Conservation (phyloP, 495 filamentous ascomycete genomes). For the Aspergillus wentii region DNA sequence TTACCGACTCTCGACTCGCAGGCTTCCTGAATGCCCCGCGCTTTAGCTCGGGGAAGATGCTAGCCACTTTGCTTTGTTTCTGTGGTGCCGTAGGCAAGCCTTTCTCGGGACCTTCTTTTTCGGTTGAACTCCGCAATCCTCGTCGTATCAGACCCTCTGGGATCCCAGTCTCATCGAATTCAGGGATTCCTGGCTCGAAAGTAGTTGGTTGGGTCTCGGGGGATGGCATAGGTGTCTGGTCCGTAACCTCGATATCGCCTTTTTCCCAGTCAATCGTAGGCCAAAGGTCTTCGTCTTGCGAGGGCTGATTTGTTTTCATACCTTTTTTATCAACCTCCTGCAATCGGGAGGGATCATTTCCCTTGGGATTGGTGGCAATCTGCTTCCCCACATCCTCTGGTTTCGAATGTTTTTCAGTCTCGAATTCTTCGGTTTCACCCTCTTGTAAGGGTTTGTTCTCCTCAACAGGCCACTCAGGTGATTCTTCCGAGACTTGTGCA, state of each 20-base stretch:
- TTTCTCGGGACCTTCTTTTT: constrained; percentile 4
- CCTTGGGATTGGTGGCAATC: too few species aligned
- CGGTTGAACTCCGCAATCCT: too few species aligned
- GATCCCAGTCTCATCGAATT: constrained; percentile 27
- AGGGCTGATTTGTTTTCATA: constrained; percentile 14
- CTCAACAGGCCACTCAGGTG: too few species aligned
- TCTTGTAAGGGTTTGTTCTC: too few species aligned
- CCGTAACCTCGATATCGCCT: constrained; percentile 18
- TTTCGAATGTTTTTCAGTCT: too few species aligned
- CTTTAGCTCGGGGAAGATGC: constrained; percentile 34
- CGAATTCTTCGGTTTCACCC: too few species aligned
- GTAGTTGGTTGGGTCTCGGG: constrained; percentile 18
- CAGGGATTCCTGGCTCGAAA: constrained; percentile 30
- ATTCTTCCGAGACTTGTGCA: too few species aligned
- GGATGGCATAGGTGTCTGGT: constrained; percentile 19
- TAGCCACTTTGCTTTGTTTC: constrained; percentile 25
- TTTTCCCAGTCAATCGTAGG: constrained; percentile 37
- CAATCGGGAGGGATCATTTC: too few species aligned
- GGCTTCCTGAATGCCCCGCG: constrained; percentile 29
- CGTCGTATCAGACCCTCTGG: constrained; percentile 18
- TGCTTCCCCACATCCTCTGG: too few species aligned
- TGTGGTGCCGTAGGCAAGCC: constrained; percentile 1
- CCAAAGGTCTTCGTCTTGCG: constrained; percentile 26
- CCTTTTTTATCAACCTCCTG: too few species aligned
- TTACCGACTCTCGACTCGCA: constrained; percentile 24